Evolutionary conservation across 2,329 filamentous ascomycete genomes (phyloP), one percentile per base, ranked within the genome.

Genomic region (Fusarium xyrophilum): DNA sequence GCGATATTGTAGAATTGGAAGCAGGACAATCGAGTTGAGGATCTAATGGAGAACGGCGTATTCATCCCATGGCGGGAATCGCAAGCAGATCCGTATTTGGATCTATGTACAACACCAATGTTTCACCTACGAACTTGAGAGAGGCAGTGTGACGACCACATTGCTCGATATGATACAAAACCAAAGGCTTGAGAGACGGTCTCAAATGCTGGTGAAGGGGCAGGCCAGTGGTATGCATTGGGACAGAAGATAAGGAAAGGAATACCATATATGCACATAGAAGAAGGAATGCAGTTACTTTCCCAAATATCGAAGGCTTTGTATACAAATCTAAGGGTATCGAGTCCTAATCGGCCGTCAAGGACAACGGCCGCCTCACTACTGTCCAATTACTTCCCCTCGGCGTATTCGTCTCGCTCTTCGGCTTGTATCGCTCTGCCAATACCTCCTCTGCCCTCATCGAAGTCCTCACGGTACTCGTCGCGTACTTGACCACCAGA

Each of bases 381-480:
- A 57, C 54, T 61, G 70, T 42, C 39, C 53, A 48, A 27, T n/a
- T 75, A 74, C 36, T 65, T 75, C 27, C 74, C 69, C 46, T 87
- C 76, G 32, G 82, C 80, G 46, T 80, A 78, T 19, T 80, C 78
- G 40, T 72, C 74, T 70, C 80, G 64, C 56, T 78, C 73, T 59
- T 92, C 89, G 3, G 61, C 46, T 71, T 89, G 88, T 63, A 93
- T 84, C 59, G 92, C 92, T 68, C 94, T 86, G 43, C 96, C 95
- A 71, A 94, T 88, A 14, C 96, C 96, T 72, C 96, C 96, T 73
- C 96, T 87, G 19, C 96, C 96, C 64, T 97, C 95, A 77, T 99
- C 96, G 77, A 90, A 99, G 82, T 99, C 96, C 79, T 97, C 93
- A 46, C 96, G 89, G 81, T 98, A 99, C 83, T 99, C 96, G 78